Conservation (phyloP, 306 rosid genomes). For the Castanopsis chinensis region DNA sequence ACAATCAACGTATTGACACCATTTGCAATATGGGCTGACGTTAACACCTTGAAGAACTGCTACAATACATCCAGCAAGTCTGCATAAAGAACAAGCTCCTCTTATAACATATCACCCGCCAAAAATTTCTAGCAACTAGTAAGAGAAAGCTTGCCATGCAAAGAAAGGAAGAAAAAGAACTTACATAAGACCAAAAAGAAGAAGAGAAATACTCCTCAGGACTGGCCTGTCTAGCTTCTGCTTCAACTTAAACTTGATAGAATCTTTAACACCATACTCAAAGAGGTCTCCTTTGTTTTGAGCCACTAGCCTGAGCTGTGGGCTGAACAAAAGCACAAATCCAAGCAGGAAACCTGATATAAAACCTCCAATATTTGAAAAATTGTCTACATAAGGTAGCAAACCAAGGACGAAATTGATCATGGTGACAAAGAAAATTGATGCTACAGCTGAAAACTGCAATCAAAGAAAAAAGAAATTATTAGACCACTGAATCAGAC, state of each 20-base stretch:
- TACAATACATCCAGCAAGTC: slow-evolving; percentile 71
- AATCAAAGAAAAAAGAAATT: slow-evolving; percentile 23
- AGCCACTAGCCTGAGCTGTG: slow-evolving; percentile 39
- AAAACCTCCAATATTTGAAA: slow-evolving; percentile 76
- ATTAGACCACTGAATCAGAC: slow-evolving; percentile 11
- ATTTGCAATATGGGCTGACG: slow-evolving; percentile 71
- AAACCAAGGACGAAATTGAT: slow-evolving; percentile 75
- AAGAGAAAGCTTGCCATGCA: slow-evolving; percentile 15
- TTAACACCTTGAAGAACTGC: slow-evolving; percentile 62
- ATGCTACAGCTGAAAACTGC: slow-evolving; percentile 65
- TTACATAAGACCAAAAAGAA: slow-evolving; percentile 69
- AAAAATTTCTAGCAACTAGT: slow-evolving; percentile 9
- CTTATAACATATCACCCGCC: slow-evolving; percentile 24
- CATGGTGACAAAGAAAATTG: slow-evolving; percentile 42
- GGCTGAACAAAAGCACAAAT: slow-evolving; percentile 52
- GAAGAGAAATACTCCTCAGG: slow-evolving; percentile 53
- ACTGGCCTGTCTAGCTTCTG: slow-evolving; percentile 63
- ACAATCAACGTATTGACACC: slow-evolving; percentile 81
- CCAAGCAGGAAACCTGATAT: slow-evolving; percentile 87
- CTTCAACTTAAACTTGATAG: slow-evolving; percentile 50
- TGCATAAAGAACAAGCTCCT: slow-evolving; percentile 41
- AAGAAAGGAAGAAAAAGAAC: slow-evolving; percentile 27
- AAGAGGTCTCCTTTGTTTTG: slow-evolving; percentile 53
- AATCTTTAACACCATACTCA: slow-evolving; percentile 44
- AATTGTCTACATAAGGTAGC: slow-evolving; percentile 79